These are phyloP conservation scores for Aureobasidium sp. DNA, from an alignment of 2,329 filamentous ascomycete species.

Conservation along the genomic window DNA sequence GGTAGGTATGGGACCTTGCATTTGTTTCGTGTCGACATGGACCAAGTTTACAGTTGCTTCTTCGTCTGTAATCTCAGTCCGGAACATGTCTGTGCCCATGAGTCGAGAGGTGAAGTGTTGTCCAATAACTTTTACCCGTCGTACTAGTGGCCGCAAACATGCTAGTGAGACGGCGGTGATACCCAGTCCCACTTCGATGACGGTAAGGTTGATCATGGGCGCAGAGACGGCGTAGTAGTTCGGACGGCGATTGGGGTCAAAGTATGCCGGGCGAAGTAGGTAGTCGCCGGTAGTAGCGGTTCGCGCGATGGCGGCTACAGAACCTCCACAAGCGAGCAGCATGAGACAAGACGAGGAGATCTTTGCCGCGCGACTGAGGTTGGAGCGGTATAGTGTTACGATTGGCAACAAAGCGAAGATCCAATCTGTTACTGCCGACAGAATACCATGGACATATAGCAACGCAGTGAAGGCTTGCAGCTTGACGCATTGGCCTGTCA, in stretches of 20 bases:
- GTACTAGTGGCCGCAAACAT: constrained; percentile 8
- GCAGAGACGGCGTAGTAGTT: neutral
- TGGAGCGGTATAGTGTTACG: neutral
- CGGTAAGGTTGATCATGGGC: neutral
- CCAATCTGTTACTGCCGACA: neutral
- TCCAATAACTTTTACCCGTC: neutral
- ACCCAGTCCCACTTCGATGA: neutral
- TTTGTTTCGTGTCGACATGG: neutral
- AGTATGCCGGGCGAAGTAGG: neutral
- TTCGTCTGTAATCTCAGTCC: neutral
- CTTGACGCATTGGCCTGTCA: neutral
- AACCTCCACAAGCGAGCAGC: neutral
- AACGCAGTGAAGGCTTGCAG: neutral
- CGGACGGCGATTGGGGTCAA: neutral
- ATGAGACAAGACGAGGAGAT: neutral
- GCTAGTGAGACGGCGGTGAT: neutral
- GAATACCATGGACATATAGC: neutral
- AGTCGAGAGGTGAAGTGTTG: neutral
- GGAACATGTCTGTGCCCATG: neutral
- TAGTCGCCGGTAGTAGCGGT: neutral
- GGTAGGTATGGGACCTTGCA: neutral
- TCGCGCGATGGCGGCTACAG: neutral
- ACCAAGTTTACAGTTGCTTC: neutral
- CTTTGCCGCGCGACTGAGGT: constrained; percentile 1
- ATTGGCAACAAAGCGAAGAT: neutral